Percentiles rank a stretch among this genome's conserved stretches.
Conservation (phyloP, 768 basidiomycete genomes). For the Suillus placidus region DNA sequence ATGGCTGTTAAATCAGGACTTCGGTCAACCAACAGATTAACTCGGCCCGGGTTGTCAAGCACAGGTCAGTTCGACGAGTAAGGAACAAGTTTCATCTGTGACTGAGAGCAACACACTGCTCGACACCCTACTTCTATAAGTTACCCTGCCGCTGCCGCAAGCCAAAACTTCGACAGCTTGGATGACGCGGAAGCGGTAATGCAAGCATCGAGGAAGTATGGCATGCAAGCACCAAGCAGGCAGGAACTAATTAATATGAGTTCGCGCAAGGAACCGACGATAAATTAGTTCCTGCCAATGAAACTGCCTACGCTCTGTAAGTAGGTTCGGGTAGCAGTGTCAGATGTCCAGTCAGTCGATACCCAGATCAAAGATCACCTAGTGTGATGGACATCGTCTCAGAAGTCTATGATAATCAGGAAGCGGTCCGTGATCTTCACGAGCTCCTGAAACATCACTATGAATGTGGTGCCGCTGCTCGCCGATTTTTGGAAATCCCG, state of each 20-base stretch:
- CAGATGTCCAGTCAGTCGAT: not conserved
- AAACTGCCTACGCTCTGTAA: not conserved
- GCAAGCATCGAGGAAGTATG: not conserved
- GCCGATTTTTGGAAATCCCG: not conserved
- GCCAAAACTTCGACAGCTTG: too few species aligned
- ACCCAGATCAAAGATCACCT: not conserved
- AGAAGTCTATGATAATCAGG: too few species aligned
- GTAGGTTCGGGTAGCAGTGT: not conserved
- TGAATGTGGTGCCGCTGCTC: not conserved
- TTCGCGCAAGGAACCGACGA: not conserved
- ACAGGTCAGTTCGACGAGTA: too few species aligned
- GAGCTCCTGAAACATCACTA: not conserved
- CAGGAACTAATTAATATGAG: not conserved
- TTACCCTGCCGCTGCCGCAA: too few species aligned
- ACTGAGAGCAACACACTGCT: too few species aligned
- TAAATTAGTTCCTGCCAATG: not conserved
- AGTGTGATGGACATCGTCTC: not conserved
- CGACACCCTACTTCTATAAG: too few species aligned
- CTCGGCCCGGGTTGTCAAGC: not conserved
- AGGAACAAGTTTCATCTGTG: too few species aligned
- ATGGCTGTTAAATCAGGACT: not conserved
- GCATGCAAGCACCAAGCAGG: not conserved
- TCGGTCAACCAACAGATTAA: not conserved
- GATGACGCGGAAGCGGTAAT: too few species aligned
- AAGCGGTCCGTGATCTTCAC: too few species aligned